phyloP scores from a whole-genome alignment of 345 rosid species.

The Brassica incana region DNA sequence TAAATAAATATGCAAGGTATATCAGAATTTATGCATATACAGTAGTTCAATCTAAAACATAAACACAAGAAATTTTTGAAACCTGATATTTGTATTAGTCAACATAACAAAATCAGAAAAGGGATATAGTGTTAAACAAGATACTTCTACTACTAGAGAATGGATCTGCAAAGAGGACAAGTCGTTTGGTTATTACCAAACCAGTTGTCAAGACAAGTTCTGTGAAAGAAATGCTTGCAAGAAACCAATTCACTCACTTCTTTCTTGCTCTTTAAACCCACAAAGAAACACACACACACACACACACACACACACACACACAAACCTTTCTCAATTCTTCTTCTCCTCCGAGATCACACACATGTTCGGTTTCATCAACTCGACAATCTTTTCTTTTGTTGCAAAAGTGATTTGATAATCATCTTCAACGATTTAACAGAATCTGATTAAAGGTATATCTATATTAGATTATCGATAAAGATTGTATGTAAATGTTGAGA shows the following conservation, averaged over 20 bases:
- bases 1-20: neutral
- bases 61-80: neutral
- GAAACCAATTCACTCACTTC: conserved; percentile 72
- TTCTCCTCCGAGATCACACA: conserved; percentile 30
- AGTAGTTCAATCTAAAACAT: neutral
- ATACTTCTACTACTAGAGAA: neutral
- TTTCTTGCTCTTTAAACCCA: conserved; percentile 66
- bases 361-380: neutral
- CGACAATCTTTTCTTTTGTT: neutral
- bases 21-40: neutral
- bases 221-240: conserved; percentile 90
- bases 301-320: conserved; percentile 29
- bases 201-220: conserved; percentile 69
- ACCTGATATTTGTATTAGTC: neutral
- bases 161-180: conserved; percentile 15
- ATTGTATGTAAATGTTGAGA: conserved; percentile 11
- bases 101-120: neutral
- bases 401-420: neutral
- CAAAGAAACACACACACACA: conserved; percentile 61
- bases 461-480: neutral
- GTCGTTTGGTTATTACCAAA: conserved; percentile 55
- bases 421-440: neutral
- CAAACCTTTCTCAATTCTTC: conserved; percentile 19
- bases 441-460: neutral
- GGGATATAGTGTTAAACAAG: neutral